Evolutionary conservation across 495 filamentous ascomycete species (phyloP), one percentile per base, ranked within the genome.

Genomic region (Aspergillus bertholletiae): DNA sequence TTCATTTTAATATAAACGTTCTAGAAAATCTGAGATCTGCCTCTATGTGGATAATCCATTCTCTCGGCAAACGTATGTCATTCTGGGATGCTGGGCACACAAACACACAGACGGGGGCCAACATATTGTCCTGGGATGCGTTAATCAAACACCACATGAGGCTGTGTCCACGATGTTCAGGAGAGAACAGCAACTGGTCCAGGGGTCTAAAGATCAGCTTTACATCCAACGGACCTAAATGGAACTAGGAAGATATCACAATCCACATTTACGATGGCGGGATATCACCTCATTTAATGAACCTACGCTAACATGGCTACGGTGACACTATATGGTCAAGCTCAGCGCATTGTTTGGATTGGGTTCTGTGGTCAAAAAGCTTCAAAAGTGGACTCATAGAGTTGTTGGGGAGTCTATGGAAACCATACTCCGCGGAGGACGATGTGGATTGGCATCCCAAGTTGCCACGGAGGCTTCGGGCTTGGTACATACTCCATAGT

Each of bases 201-300:
- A 15, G 5, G 12, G 34, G 5, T 37, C 34, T 5, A 15, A 37
- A n/a, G n/a, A n/a, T n/a, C n/a, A n/a, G n/a, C n/a, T n/a, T n/a
- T n/a, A n/a, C 11, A 6, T n/a, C 34, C 13, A 37, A 15, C 5
- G 13, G 34, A 37, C 2, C 13, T 8, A 7, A 26, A 8, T 30
- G n/a, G 11, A 28, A 5, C n/a, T 21, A 8, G 28, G 7, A 12
- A 18, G 26, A 30, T 49, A 34, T 32, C 26, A 30, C 27, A 30
- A 43, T 49, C 26, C 46, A 49, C 13, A 18, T 22, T 11, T 8
- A n/a, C 28, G 17, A 35, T 49, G 46, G 28, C 28, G 46, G 3
- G 5, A 49, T 49, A 49, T 49, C 28, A 35, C 46, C 26, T 49
- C 46, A 49, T 49, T 17, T 11, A 24, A 28, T 8, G 44, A 22